Evolutionary conservation across 1,139 yeast species (phyloP).

Genomic region (Pichia sp.): DNA sequence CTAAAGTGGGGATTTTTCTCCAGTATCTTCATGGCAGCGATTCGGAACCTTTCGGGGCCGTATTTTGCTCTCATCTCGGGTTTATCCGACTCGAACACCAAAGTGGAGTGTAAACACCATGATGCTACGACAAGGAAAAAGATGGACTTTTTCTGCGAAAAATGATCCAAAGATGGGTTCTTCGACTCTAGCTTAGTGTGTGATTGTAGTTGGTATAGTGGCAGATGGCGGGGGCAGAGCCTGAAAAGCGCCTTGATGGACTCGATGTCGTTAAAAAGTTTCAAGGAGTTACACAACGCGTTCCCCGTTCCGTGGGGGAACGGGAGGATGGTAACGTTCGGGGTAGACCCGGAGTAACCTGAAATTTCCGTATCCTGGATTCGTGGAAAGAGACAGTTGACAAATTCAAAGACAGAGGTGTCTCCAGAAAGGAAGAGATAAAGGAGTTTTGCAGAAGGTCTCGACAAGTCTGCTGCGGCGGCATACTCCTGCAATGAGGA

Average conservation of each 20-base stretch:
- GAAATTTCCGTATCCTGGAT: too few relatives aligned
- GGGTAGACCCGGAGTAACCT: too few relatives aligned
- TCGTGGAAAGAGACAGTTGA: conserved; percentile 44
- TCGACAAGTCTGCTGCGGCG: conserved; percentile 7
- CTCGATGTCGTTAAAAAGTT: conserved; percentile 39
- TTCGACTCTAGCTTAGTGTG: background rate
- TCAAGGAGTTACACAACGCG: conserved; percentile 65
- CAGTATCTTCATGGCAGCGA: conserved; percentile 61
- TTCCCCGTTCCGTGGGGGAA: conserved; percentile 88
- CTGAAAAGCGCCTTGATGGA: conserved; percentile 42
- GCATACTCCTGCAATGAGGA: conserved; percentile 14
- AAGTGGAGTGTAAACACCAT: conserved; percentile 82
- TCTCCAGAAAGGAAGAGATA: conserved; percentile 73
- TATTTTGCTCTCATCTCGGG: conserved; percentile 53
- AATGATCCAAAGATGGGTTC: background rate
- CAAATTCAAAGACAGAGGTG: conserved; percentile 73
- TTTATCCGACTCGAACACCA: conserved; percentile 76
- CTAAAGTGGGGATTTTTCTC: conserved; percentile 46
- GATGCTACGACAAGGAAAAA: conserved; percentile 68
- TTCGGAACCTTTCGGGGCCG: conserved; percentile 63
- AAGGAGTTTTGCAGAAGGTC: background rate
- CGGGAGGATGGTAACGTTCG: conserved; percentile 32
- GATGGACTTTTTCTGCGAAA: conserved; percentile 2
- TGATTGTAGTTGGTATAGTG: conserved; percentile 43
- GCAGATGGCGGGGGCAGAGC: conserved; percentile 39